These are phyloP conservation scores for Hypoxylon cercidicola DNA, from an alignment of 495 filamentous ascomycete species.

Conservation along the genomic window DNA sequence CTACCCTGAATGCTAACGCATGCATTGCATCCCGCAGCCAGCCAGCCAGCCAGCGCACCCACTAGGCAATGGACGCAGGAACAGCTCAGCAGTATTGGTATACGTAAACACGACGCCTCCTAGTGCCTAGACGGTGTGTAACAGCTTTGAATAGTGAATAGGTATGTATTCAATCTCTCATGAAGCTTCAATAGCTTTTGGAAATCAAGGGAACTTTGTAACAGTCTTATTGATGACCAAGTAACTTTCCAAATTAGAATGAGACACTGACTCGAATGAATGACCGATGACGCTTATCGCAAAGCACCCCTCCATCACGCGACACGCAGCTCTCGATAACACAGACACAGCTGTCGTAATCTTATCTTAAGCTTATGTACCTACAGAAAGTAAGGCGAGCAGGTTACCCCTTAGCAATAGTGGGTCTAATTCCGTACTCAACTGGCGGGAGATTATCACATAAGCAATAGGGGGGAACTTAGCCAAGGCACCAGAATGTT, in stretches of 20 bases:
- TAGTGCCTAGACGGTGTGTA: too few species aligned
- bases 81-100: constrained; percentile 24
- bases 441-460: constrained; percentile 16
- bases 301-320: constrained; percentile 33
- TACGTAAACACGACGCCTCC: too few species aligned
- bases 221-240: too few species aligned
- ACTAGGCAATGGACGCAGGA: constrained; percentile 36
- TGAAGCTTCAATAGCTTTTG: too few species aligned
- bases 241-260: constrained; percentile 10
- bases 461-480: constrained; percentile 40
- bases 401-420: constrained; percentile 30
- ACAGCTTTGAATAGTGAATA: too few species aligned
- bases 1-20: constrained; percentile 14
- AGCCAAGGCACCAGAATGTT: constrained; percentile 33
- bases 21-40: constrained; percentile 3
- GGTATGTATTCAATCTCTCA: too few species aligned
- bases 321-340: constrained; percentile 28
- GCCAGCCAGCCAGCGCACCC: too few species aligned
- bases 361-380: too few species aligned
- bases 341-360: constrained; percentile 32
- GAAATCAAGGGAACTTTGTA: too few species aligned
- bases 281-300: constrained; percentile 42
- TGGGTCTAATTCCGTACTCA: constrained; percentile 11
- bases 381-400: constrained; percentile 28
- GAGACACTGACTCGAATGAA: constrained; percentile 7